phyloP scores from a whole-genome alignment of 306 rosid genomes.

The Rubus idaeus region DNA sequence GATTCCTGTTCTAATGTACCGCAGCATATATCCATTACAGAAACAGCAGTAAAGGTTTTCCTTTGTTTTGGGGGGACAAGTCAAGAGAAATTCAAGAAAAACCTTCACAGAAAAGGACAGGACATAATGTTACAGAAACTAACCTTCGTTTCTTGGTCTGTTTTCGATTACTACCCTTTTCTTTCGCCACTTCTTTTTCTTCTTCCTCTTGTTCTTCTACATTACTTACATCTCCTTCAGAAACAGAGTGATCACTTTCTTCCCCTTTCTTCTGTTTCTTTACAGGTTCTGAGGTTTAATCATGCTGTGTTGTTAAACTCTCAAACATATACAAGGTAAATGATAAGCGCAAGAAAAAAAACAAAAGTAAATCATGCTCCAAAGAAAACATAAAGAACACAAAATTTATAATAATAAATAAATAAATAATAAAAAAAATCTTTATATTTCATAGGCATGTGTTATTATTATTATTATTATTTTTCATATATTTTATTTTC shows the following conservation, averaged over 20 bases:
- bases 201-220: slow-evolving; percentile 24
- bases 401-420: background rate
- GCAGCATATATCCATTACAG: background rate
- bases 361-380: background rate
- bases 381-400: background rate
- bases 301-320: slow-evolving; percentile 22
- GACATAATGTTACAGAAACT: slow-evolving; percentile 11
- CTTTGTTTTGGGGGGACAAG: background rate
- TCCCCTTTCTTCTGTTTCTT: slow-evolving; percentile 27
- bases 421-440: too few relatives aligned
- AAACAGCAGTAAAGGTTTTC: background rate
- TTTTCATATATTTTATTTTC: too few relatives aligned
- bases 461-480: too few relatives aligned
- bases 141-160: slow-evolving; percentile 30
- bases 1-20: background rate
- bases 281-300: slow-evolving; percentile 29
- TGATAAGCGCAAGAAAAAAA: background rate
- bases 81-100: background rate
- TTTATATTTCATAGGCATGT: too few relatives aligned
- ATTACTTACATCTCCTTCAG: slow-evolving; percentile 25
- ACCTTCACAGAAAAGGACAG: background rate
- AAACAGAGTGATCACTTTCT: slow-evolving; percentile 29
- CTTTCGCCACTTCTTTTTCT: background rate
- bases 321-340: slow-evolving; percentile 10
- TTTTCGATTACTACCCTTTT: slow-evolving; percentile 1